A percentile compares a stretch with the other conserved stretches of the same genome.
Conservation (phyloP, 306 rosid genomes). For the Fagus sylvatica region DNA sequence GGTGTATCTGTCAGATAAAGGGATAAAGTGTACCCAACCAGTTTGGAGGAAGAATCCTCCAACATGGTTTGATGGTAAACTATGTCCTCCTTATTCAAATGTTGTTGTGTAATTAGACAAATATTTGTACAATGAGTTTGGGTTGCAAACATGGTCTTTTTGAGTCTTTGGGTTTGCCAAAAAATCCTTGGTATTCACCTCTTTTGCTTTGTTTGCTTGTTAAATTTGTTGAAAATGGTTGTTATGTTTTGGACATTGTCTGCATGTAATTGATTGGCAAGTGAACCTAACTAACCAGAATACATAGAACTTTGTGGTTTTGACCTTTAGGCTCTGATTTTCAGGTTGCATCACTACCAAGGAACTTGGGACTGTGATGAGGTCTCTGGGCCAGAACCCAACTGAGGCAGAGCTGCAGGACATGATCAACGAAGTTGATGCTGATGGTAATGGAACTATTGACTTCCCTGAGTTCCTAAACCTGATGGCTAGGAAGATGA, state of each 20-base stretch:
- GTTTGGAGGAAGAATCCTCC: too few species aligned
- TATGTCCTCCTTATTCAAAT: background rate
- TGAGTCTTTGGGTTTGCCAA: background rate
- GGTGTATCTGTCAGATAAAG: too few species aligned
- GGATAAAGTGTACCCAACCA: too few species aligned
- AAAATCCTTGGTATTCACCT: too few species aligned
- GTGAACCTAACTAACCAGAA: background rate
- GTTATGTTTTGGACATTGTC: background rate
- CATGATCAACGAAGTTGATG: conserved; percentile 89
- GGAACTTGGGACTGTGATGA: conserved; percentile 92
- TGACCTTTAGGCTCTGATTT: conserved; percentile 5
- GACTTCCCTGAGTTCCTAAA: conserved; percentile 87
- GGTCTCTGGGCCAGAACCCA: conserved; percentile 90
- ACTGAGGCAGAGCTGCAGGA: conserved; percentile 94
- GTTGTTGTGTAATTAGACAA: background rate
- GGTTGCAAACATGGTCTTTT: background rate
- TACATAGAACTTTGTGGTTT: background rate
- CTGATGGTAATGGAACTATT: conserved; percentile 83
- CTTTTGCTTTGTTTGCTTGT: background rate
- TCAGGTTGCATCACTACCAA: conserved; percentile 86
- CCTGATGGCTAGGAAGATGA: conserved; percentile 93
- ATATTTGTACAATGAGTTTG: background rate
- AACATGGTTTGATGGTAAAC: too few species aligned
- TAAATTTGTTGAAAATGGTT: background rate
- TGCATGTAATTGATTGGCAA: background rate